A percentile compares a stretch with the other conserved stretches of the same genome.
Evolutionary conservation across 2,329 filamentous ascomycete genomes (phyloP).

Genomic region (Tolypocladium album): DNA sequence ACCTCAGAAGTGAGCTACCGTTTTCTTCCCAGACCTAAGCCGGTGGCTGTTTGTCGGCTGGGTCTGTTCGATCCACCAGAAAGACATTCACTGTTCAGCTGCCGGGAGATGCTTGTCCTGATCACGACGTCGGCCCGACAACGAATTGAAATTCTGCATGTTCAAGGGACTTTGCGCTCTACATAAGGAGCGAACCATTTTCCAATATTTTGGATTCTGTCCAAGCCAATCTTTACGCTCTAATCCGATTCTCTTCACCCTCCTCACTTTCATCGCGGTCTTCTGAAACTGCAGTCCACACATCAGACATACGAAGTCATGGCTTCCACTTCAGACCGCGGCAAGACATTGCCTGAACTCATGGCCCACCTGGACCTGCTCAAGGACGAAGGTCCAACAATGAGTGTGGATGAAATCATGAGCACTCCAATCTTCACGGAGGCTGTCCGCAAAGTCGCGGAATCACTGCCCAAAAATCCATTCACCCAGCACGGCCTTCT

Average conservation of each 20-base stretch:
- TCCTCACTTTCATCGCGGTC: background rate
- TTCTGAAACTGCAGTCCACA: background rate
- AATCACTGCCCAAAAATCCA: background rate
- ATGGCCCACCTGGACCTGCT: slow-evolving; percentile 4
- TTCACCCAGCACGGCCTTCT: slow-evolving; percentile 10
- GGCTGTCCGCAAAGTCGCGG: slow-evolving; percentile 2
- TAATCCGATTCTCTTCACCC: too few species aligned
- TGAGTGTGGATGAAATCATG: slow-evolving; percentile 5
- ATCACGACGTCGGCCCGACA: background rate
- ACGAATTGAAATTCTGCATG: background rate
- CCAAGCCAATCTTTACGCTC: too few species aligned
- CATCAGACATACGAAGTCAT: background rate
- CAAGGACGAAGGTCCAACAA: background rate
- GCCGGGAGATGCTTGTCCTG: background rate
- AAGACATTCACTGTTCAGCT: background rate
- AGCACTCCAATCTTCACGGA: slow-evolving; percentile 10
- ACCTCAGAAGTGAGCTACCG: background rate
- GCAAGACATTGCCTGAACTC: background rate
- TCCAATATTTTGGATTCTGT: too few species aligned
- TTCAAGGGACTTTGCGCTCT: background rate
- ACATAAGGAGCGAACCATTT: too few species aligned
- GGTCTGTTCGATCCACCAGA: background rate
- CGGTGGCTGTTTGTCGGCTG: background rate
- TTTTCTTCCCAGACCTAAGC: background rate
- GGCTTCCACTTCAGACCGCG: background rate